These are phyloP conservation scores for Hydnomerulius pinastri DNA, from an alignment of 768 basidiomycete genomes.

Conservation along the genomic window DNA sequence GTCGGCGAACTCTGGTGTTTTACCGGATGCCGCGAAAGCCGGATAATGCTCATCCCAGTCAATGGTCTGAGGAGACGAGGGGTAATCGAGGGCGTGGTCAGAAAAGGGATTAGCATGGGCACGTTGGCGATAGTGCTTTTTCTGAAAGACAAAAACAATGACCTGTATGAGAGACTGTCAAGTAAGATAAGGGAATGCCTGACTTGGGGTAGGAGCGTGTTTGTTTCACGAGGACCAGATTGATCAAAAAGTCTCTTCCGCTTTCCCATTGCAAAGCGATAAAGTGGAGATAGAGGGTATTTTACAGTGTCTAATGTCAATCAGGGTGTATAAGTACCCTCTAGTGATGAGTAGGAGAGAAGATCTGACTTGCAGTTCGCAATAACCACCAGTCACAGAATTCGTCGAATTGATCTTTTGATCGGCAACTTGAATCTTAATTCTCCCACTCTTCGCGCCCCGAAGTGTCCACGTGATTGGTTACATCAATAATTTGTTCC, in stretches of 20 bases:
- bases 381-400: no score
- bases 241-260: constrained; percentile 23
- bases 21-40: constrained; percentile 54
- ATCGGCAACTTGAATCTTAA: no score
- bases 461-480: neutral
- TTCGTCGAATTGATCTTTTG: no score
- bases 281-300: no score
- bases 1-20: constrained; percentile 91
- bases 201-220: constrained; percentile 53
- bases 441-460: no score
- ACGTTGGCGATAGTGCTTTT: constrained; percentile 82
- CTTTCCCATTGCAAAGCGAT: constrained; percentile 32
- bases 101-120: constrained; percentile 88
- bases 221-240: neutral
- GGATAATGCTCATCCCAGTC: constrained; percentile 89
- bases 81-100: constrained; percentile 87
- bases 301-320: no score
- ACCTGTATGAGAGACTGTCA: neutral
- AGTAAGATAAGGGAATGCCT: neutral
- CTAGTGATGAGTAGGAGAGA: no score
- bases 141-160: constrained; percentile 42
- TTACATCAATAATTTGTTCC: constrained; percentile 15
- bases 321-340: no score
- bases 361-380: no score
- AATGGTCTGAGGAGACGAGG: constrained; percentile 68